phyloP scores from a whole-genome alignment of 768 basidiomycete species.

The Tylopilus sp. region DNA sequence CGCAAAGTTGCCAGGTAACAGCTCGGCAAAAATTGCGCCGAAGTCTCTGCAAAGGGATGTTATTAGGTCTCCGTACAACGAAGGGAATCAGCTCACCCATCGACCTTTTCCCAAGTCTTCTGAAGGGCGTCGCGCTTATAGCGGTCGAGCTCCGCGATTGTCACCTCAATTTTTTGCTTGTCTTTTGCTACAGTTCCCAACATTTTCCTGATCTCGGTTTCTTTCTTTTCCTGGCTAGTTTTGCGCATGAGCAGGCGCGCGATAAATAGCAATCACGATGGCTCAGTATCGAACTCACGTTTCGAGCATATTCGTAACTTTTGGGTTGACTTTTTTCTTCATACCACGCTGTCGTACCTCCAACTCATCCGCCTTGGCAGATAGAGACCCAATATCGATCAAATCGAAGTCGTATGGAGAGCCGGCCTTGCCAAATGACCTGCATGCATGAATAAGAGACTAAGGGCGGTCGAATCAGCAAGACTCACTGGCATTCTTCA shows the following conservation, averaged over 20 bases:
- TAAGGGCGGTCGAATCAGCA: background rate
- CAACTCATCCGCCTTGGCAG: conserved; percentile 68
- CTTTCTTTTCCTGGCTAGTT: conserved; percentile 88
- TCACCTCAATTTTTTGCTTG: conserved; percentile 92
- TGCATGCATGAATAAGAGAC: conserved; percentile 28
- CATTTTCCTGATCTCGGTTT: conserved; percentile 83
- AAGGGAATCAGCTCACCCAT: conserved; percentile 51
- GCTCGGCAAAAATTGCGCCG: conserved; percentile 91
- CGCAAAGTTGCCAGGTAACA: conserved; percentile 94
- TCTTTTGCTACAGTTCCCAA: conserved; percentile 84
- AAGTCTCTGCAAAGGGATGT: conserved; percentile 65
- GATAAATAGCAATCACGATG: background rate
- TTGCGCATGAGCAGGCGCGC: background rate
- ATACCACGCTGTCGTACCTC: conserved; percentile 76
- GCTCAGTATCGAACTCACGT: conserved; percentile 47
- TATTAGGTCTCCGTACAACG: background rate
- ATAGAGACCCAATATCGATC: conserved; percentile 56
- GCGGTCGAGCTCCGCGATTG: conserved; percentile 87
- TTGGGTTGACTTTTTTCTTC: conserved; percentile 95
- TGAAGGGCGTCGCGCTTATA: conserved; percentile 92
- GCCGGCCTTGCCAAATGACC: conserved; percentile 79
- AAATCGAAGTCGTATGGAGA: conserved; percentile 78
- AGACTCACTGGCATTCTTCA: conserved; percentile 79
- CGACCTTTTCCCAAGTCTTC: conserved; percentile 97
- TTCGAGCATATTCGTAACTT: conserved; percentile 95